phyloP scores from a whole-genome alignment of 805 yeast species.

The Kregervanrija pseudodelftensis region DNA sequence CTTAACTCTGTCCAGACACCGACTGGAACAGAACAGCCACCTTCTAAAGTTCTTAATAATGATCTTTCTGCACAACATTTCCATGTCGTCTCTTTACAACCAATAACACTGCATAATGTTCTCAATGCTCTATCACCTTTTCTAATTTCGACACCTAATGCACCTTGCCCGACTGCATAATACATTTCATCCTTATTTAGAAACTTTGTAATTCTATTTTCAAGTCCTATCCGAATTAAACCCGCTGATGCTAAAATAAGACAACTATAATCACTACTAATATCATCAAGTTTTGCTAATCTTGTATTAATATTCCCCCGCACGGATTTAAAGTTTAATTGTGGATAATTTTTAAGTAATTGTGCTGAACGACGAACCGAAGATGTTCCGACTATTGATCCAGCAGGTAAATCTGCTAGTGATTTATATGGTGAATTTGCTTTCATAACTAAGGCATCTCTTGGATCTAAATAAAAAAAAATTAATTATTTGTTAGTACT shows the following conservation, averaged over 20 bases:
- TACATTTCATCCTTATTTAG: constrained; percentile 76
- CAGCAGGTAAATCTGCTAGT: constrained; percentile 72
- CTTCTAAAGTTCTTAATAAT: constrained; percentile 81
- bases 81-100: constrained; percentile 56
- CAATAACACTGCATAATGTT: constrained; percentile 55
- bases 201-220: constrained; percentile 65
- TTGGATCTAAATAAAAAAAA: constrained; percentile 50
- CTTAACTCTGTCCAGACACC: constrained; percentile 67
- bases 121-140: constrained; percentile 54
- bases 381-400: constrained; percentile 88
- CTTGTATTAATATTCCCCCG: constrained; percentile 84
- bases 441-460: constrained; percentile 84
- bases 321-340: constrained; percentile 70
- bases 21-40: constrained; percentile 97
- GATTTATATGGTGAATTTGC: constrained; percentile 52
- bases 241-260: constrained; percentile 92
- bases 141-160: constrained; percentile 86
- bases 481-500: constrained; percentile 7
- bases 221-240: constrained; percentile 62
- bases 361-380: constrained; percentile 93
- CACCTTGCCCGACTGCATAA: constrained; percentile 99
- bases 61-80: constrained; percentile 87
- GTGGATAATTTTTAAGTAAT: constrained; percentile 69
- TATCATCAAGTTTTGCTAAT: constrained; percentile 69
- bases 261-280: constrained; percentile 51